A percentile compares a stretch with the other conserved stretches of the same genome.
phyloP scores from a whole-genome alignment of 805 yeast genomes.

The Komagataella kurtzmanii region DNA sequence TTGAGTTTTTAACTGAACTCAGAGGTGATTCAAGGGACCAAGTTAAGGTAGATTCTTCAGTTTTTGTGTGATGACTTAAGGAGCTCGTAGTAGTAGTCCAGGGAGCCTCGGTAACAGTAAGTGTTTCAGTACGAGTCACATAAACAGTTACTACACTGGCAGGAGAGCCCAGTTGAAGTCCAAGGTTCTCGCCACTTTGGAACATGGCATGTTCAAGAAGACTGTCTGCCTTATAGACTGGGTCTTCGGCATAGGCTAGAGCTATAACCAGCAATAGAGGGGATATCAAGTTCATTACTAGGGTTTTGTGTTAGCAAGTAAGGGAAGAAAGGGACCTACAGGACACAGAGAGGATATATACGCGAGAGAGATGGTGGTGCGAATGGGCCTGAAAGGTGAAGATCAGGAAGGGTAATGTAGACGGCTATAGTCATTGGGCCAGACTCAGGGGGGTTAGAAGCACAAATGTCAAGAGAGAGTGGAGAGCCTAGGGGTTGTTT shows the following conservation, averaged over 20 bases:
- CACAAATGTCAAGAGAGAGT: no score
- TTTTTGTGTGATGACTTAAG: neutral
- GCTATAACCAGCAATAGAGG: neutral
- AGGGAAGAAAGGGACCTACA: neutral
- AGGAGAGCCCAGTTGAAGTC: neutral
- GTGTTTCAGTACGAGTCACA: neutral
- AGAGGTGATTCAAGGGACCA: neutral
- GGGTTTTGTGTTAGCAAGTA: neutral
- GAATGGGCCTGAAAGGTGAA: neutral
- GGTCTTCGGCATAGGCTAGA: neutral
- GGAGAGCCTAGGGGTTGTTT: no score
- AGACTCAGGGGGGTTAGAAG: no score
- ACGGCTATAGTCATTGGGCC: no score
- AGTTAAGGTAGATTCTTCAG: no score
- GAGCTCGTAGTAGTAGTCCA: neutral
- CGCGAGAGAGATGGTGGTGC: neutral
- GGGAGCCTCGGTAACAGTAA: neutral
- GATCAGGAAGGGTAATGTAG: neutral
- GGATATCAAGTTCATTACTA: neutral
- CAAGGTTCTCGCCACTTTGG: neutral
- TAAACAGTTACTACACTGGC: neutral
- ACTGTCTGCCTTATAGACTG: neutral
- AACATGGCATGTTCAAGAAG: neutral
- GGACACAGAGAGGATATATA: neutral
- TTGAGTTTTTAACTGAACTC: neutral